Conservation (phyloP, 768 basidiomycete genomes). For the Gloeopeniophorella convolvens region DNA sequence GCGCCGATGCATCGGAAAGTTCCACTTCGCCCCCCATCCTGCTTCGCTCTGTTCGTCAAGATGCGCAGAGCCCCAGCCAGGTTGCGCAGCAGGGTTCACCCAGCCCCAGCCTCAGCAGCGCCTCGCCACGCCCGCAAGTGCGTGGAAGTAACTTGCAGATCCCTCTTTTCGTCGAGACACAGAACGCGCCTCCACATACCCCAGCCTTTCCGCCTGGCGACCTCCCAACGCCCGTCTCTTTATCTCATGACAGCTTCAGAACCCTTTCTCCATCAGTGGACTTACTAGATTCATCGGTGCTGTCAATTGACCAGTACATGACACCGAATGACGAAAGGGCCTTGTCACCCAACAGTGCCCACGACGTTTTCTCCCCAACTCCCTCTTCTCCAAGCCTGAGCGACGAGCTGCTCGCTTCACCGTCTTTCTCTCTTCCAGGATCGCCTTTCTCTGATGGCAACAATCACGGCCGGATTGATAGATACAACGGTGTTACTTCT, state of each 20-base stretch:
- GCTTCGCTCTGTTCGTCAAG: background rate
- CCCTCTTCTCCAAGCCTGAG: conserved; percentile 11
- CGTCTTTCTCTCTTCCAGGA: conserved; percentile 12
- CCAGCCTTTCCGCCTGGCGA: background rate
- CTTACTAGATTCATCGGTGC: background rate
- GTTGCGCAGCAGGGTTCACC: background rate
- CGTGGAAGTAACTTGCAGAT: background rate
- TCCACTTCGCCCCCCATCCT: background rate
- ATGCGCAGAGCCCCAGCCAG: background rate
- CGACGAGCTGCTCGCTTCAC: conserved; percentile 8
- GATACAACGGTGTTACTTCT: background rate
- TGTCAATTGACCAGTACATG: conserved; percentile 2
- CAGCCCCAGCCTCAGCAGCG: no score
- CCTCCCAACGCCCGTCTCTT: background rate
- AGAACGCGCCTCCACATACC: background rate
- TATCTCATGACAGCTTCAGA: background rate
- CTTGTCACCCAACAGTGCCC: background rate
- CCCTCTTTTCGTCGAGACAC: background rate
- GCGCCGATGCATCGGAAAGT: background rate
- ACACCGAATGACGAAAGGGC: background rate
- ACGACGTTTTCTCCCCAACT: background rate
- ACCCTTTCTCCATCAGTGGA: background rate
- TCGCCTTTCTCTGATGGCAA: conserved; percentile 7
- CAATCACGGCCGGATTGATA: background rate
- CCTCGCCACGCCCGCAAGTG: background rate